phyloP scores from a whole-genome alignment of 768 basidiomycete species.

The Calvatia gigantea region DNA sequence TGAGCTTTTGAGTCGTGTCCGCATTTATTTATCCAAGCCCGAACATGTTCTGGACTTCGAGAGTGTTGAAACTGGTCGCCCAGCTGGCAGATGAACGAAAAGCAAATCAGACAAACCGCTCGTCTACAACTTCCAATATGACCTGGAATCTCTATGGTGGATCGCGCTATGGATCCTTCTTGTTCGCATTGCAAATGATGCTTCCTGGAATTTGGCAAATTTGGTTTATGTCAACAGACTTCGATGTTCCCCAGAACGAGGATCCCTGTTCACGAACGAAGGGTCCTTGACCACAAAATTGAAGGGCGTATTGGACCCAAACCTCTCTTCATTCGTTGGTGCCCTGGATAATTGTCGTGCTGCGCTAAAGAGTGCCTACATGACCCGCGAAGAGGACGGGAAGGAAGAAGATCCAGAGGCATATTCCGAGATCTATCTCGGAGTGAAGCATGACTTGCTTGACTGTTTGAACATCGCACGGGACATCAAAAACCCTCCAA shows the following conservation, averaged over 20 bases:
- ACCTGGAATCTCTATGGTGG: conserved; percentile 10
- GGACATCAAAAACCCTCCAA: not conserved
- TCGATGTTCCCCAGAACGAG: not conserved
- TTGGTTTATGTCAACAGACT: not conserved
- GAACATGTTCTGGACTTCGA: not conserved
- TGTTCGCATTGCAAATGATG: not conserved
- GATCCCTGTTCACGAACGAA: not conserved
- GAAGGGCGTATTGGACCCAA: not conserved
- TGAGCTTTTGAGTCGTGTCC: not conserved
- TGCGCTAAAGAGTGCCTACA: not conserved
- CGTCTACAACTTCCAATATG: not conserved
- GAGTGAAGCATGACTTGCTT: not conserved
- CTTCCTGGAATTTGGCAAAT: not conserved
- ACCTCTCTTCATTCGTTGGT: not conserved
- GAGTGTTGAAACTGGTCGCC: not conserved
- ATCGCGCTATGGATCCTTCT: not conserved
- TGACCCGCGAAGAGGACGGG: not conserved
- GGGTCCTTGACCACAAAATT: not conserved
- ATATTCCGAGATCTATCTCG: not conserved
- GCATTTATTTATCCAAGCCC: not conserved
- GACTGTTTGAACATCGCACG: not conserved
- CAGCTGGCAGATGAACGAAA: too few species aligned
- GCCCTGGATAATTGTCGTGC: not conserved
- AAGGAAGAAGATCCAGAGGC: not conserved
- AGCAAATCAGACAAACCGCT: too few species aligned